Conservation (phyloP, 441 rosid genomes). For the Lepidium campestre region DNA sequence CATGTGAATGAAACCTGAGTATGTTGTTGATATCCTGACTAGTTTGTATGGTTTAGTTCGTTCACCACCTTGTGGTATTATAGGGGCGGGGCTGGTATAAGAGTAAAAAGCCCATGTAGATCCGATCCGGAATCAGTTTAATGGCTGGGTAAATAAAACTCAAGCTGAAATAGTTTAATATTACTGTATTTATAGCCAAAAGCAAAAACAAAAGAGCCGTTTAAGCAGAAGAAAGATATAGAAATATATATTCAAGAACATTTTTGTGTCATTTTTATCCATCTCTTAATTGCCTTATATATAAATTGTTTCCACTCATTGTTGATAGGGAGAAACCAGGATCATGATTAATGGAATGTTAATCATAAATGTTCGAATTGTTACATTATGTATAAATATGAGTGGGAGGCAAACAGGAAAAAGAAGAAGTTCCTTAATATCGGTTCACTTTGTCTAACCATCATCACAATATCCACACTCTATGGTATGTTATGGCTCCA, state of each 20-base stretch:
- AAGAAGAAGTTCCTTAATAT: constrained; percentile 28
- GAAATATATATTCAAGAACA: not conserved
- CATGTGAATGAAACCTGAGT: not conserved
- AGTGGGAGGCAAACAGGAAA: constrained; percentile 30
- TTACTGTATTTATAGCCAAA: not conserved
- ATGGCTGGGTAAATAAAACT: not conserved
- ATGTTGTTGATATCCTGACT: constrained; percentile 6
- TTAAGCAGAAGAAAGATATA: not conserved
- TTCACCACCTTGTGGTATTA: not conserved
- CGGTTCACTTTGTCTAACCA: constrained; percentile 25
- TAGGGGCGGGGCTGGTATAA: not conserved
- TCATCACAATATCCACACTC: constrained; percentile 22
- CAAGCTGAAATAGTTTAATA: too few species aligned
- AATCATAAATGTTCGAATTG: constrained; percentile 15
- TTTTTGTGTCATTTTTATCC: not conserved
- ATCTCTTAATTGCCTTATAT: not conserved
- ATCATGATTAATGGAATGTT: constrained; percentile 5
- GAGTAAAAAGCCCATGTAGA: not conserved
- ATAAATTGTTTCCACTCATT: not conserved
- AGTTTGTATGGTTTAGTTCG: not conserved
- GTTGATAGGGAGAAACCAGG: constrained; percentile 17
- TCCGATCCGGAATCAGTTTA: not conserved
- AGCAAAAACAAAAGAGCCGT: not conserved
- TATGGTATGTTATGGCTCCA: constrained; percentile 17
- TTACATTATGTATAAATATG: constrained; percentile 17